phyloP scores from a whole-genome alignment of 2,329 filamentous ascomycete species.

The Aureobasidium sp. region DNA sequence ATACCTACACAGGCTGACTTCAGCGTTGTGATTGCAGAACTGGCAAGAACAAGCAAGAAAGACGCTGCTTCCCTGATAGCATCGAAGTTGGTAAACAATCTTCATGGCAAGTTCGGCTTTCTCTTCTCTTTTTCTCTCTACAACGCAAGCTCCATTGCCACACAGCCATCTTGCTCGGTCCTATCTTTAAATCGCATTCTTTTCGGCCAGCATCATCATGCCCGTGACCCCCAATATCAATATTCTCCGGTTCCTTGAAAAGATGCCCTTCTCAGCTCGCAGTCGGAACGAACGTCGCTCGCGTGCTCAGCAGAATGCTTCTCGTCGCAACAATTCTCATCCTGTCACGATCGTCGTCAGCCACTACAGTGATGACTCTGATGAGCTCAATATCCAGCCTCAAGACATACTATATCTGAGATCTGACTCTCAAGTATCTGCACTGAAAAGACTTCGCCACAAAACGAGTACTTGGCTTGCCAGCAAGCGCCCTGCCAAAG shows the following conservation, averaged over 20 bases:
- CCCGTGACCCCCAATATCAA: constrained; percentile 2
- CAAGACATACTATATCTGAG: not conserved
- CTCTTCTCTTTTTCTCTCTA: not conserved
- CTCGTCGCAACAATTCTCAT: too few species aligned
- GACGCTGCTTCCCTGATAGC: not conserved
- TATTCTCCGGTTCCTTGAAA: not conserved
- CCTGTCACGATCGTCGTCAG: not conserved
- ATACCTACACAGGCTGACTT: too few species aligned
- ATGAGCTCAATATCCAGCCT: not conserved
- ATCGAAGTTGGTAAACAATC: not conserved
- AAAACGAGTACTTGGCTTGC: constrained; percentile 1
- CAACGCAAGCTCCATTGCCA: not conserved
- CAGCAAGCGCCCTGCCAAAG: not conserved
- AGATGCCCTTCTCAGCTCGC: not conserved
- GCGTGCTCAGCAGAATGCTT: not conserved
- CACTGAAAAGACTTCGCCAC: not conserved
- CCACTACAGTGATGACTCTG: not conserved
- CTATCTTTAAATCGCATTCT: constrained; percentile 11
- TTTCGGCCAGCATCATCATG: constrained; percentile 3
- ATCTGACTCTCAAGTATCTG: not conserved
- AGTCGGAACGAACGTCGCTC: not conserved
- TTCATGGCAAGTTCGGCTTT: not conserved
- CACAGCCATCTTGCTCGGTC: not conserved
- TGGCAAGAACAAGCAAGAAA: too few species aligned
- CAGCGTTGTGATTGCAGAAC: too few species aligned